Evolutionary conservation across 2,329 filamentous ascomycete genomes (phyloP), one percentile per base, ranked within the genome.

Genomic region (Phoma herbarum): DNA sequence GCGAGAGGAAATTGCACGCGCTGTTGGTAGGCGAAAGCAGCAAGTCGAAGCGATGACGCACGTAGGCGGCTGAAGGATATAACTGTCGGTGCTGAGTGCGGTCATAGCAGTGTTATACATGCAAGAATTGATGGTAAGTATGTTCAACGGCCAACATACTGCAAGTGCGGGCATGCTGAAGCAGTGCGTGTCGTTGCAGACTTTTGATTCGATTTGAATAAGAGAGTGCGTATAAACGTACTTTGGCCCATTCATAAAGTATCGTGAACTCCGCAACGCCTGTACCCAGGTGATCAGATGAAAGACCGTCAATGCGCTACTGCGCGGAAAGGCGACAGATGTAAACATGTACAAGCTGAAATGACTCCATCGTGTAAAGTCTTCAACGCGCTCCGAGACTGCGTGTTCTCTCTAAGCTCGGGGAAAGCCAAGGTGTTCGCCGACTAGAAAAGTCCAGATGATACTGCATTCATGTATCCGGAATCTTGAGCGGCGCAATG

Each of bases 401-500:
- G 35, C 35, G 31, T n/a, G 16, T 35, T n/a, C 4, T 7, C 18
- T 12, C 18, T 1, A 12, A 29, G 18, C 48, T 31, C 35, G 35
- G 4, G 18, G 37, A 41, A 2, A 9, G 0, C 4, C 37, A 41
- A 11, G 10, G 20, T 23, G 20, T 11, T 41, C 10, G 18, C 18
- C 4, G n/a, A 31, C n/a, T 23, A 11, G 35, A 20, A 9, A 14
- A 11, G 8, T 20, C 11, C 20, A 12, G 2, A 20, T 26, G 10
- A 11, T 2, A 26, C 22, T 23, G 23, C 25, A 31, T 25, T 35
- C 54, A 72, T 16, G 57, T 31, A 49, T 73, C 61, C 6, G 72
- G 71, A 41, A 75, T 72, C 16, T 54, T 46, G 41, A 75, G 57
- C 10, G 54, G 37, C 2, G 65, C 72, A 48, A 66, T 64, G 1